Evolutionary conservation across 768 basidiomycete genomes (phyloP).

Genomic region (Tephrocybe sp.): DNA sequence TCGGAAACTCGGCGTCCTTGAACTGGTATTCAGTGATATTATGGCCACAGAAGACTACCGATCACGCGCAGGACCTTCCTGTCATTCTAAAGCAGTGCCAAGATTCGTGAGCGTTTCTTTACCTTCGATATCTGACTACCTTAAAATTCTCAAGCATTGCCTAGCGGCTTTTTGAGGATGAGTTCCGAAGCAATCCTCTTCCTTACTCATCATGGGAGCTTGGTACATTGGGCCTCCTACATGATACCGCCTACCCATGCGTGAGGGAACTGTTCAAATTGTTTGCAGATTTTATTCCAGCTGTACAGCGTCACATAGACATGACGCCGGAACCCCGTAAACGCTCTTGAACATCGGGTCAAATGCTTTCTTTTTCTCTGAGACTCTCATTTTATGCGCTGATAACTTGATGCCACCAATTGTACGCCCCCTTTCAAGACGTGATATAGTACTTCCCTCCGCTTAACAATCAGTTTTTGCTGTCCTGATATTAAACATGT

Average conservation of each 20-base stretch:
- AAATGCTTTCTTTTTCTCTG: not conserved
- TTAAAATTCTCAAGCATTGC: not conserved
- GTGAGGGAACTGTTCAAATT: conserved; percentile 1
- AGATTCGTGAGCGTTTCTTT: conserved; percentile 10
- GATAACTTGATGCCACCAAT: too few species aligned
- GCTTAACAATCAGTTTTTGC: too few species aligned
- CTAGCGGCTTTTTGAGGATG: conserved; percentile 10
- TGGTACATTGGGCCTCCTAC: conserved; percentile 3
- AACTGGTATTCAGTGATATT: conserved; percentile 23
- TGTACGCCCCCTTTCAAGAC: too few species aligned
- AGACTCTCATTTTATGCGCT: too few species aligned
- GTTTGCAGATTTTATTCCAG: conserved; percentile 15
- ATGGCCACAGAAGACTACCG: conserved; percentile 1
- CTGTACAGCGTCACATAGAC: conserved; percentile 5
- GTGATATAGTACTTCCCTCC: not conserved
- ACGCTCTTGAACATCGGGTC: not conserved
- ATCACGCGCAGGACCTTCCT: not conserved
- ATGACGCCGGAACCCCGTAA: not conserved
- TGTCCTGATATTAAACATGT: not conserved
- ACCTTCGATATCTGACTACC: not conserved
- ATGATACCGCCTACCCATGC: conserved; percentile 1
- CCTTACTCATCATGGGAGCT: conserved; percentile 14
- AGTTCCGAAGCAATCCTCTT: conserved; percentile 1
- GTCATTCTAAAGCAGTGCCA: not conserved
- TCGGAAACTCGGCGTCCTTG: conserved; percentile 20